phyloP scores from a whole-genome alignment of 768 basidiomycete genomes.

The Pisolithus orientalis region DNA sequence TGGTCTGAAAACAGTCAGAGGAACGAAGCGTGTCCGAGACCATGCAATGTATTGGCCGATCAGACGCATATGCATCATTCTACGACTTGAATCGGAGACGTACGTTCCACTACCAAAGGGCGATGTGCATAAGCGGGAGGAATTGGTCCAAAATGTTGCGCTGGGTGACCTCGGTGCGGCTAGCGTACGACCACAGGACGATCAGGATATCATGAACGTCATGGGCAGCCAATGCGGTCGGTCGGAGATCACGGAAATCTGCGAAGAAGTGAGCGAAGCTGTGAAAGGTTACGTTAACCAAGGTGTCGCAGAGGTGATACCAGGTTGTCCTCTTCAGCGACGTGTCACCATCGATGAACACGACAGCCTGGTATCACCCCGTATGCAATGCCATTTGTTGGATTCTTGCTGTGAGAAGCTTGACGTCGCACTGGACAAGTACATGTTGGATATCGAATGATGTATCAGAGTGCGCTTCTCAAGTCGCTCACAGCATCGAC shows the following conservation, averaged over 20 bases:
- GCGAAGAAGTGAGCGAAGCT: slow-evolving; percentile 94
- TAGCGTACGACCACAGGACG: slow-evolving; percentile 92
- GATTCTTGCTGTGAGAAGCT: neutral
- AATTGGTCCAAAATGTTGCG: slow-evolving; percentile 91
- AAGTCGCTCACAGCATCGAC: slow-evolving; percentile 97
- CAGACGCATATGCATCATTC: slow-evolving; percentile 94
- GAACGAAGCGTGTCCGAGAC: slow-evolving; percentile 53
- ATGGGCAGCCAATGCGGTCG: slow-evolving; percentile 86
- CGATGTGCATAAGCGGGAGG: slow-evolving; percentile 93
- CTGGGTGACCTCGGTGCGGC: slow-evolving; percentile 94
- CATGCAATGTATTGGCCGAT: slow-evolving; percentile 82
- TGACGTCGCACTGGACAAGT: slow-evolving; percentile 50
- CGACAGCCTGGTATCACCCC: no score
- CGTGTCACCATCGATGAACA: neutral
- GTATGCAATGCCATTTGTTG: slow-evolving; percentile 37
- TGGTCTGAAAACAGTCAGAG: slow-evolving; percentile 88
- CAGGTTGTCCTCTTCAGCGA: slow-evolving; percentile 97
- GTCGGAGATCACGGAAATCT: slow-evolving; percentile 95
- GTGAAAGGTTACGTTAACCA: slow-evolving; percentile 97
- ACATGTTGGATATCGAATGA: slow-evolving; percentile 98
- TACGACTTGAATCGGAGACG: slow-evolving; percentile 98
- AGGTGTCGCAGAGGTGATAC: slow-evolving; percentile 95
- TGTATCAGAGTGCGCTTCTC: slow-evolving; percentile 91
- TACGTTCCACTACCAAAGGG: slow-evolving; percentile 97
- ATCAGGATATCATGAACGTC: slow-evolving; percentile 98